phyloP scores from a whole-genome alignment of 768 basidiomycete genomes.

The Piloderma croceum region DNA sequence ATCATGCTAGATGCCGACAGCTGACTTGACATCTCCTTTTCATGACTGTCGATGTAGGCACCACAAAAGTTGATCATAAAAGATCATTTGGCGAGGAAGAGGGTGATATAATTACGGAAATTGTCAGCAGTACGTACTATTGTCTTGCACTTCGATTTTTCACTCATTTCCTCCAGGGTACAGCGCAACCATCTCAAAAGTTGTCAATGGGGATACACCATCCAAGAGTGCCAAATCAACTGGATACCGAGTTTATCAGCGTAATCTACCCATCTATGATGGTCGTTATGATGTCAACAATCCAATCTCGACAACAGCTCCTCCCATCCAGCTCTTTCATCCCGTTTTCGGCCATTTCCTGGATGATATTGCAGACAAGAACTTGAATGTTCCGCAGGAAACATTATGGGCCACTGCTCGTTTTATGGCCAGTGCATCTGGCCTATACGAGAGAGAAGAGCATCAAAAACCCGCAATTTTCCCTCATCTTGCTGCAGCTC shows the following conservation, averaged over 20 bases:
- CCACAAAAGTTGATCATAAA: too few relatives aligned
- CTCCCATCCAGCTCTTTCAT: slow-evolving; percentile 23
- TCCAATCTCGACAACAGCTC: slow-evolving; percentile 9
- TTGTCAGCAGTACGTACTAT: too few relatives aligned
- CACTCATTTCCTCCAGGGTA: too few relatives aligned
- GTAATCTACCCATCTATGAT: slow-evolving; percentile 14
- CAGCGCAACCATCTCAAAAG: too few relatives aligned
- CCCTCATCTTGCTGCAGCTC: slow-evolving; percentile 1
- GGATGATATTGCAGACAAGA: slow-evolving; percentile 13
- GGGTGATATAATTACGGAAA: too few relatives aligned
- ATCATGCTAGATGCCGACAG: too few relatives aligned
- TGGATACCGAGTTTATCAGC: too few relatives aligned
- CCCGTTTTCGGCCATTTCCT: slow-evolving; percentile 24
- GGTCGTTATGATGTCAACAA: slow-evolving; percentile 3
- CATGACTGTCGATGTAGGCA: too few relatives aligned
- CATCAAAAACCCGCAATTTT: background rate
- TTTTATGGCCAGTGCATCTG: slow-evolving; percentile 13
- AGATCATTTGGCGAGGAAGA: too few relatives aligned
- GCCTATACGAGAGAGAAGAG: slow-evolving; percentile 8
- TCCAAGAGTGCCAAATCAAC: slow-evolving; percentile 6
- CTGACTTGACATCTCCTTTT: too few relatives aligned
- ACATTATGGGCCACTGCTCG: slow-evolving; percentile 2
- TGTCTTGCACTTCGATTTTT: too few relatives aligned
- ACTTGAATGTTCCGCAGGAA: slow-evolving; percentile 6
- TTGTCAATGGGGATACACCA: too few relatives aligned